These are phyloP conservation scores for Dichotomopilus funicola DNA, from an alignment of 2,329 filamentous ascomycete genomes.

Conservation along the genomic window DNA sequence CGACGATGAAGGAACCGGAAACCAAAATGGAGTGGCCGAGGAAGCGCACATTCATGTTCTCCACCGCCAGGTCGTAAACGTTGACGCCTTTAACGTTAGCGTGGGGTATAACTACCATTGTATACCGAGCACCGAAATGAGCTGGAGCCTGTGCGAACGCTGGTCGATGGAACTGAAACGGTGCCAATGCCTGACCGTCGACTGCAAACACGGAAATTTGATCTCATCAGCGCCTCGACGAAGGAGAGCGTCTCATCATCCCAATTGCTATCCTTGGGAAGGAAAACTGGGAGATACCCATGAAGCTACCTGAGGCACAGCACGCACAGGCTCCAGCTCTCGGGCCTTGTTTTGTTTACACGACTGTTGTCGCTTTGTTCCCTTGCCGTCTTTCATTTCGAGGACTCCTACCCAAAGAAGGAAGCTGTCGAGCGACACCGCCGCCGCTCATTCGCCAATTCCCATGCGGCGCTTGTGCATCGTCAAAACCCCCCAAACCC, in stretches of 20 bases:
- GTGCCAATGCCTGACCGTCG: constrained; percentile 5
- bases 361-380: neutral
- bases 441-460: constrained; percentile 9
- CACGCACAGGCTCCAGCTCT: neutral
- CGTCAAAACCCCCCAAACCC: neutral
- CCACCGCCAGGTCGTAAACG: no score
- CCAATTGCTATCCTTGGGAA: no score
- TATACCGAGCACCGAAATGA: no score
- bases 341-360: neutral
- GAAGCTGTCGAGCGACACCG: constrained; percentile 10
- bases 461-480: neutral
- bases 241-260: no score
- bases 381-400: neutral
- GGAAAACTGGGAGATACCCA: no score
- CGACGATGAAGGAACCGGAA: no score
- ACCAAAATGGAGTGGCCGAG: no score
- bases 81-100: neutral
- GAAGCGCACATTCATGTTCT: no score
- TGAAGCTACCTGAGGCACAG: no score
- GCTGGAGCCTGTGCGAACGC: neutral
- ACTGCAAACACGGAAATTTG: neutral
- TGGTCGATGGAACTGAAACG: neutral
- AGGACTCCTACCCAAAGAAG: constrained; percentile 10
- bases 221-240: no score
- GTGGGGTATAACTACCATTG: constrained; percentile 8